Base-by-base conservation (phyloP, 129 eudicot genomes). In the Scalesia atractyloides region DNA sequence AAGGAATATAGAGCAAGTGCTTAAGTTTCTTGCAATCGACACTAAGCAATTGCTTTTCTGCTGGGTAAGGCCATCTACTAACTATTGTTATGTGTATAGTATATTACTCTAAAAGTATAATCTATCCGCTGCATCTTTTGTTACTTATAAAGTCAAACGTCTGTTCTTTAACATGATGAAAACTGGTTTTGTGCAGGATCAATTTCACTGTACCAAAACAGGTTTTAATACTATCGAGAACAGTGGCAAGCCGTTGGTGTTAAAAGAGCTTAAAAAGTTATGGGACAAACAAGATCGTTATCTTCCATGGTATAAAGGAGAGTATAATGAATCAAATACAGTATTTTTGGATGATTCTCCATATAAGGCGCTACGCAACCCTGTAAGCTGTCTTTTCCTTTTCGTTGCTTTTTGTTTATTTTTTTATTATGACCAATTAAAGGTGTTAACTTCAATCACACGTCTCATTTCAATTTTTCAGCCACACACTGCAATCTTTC, bases 321-420 rank as follows among this genome's bases (percentile, higher is more conserved):
- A 59, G 11, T 89, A 85, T 78, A 77, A 87, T 69, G 88, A 78
- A 68, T 74, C 91, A 47, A 89, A 92, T 62, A 92, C 98, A 26
- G 78, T 92, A 46, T 57, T 92, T 80, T 73, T 92, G 73, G 98
- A 92, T 71, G 93, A 85, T 84, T 83, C 96, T 64, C 96, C 98
- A 8, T 71, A 79, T 64, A 87, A 89, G 70, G 96, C 96, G 49
- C 57, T 92, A 51, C 82, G 87, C n/a, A 90, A 90, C 68, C 97
- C 97, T 7, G 97, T 90, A 77, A 73, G 83, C 72, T 64, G 36
- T 33, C 46, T 10, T 57, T 36, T 66, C 39, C 6, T 56, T 63
- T 14, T n/a, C 36, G 15, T 24, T 51, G 37, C 44, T 26, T 26
- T 44, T 36, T 22, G 10, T 2, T 15, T 58, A 12, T 57, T 3